Evolutionary conservation across 768 basidiomycete genomes (phyloP), one percentile per base, ranked within the genome.

Genomic region (Boletus rex-veris): DNA sequence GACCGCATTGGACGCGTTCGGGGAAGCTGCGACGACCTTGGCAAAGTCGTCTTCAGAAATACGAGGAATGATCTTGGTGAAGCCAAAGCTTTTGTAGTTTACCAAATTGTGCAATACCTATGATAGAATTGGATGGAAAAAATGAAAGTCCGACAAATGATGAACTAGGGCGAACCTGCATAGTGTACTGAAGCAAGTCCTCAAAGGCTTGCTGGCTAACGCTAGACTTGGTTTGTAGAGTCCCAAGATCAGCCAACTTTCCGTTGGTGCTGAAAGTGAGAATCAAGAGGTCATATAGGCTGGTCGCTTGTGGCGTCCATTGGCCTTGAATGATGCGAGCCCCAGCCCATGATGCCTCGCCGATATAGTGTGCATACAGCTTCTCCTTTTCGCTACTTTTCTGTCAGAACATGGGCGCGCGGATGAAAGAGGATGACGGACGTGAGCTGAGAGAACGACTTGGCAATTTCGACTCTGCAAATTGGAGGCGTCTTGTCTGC

Each of bases 21-120:
- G 72, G n/a, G 88, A 90, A 7, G 76, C 74, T 18, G 74, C 69
- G 16, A 92, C 75, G 33, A 88, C 81, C 7, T 74, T 75, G 38
- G 77, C 80, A 63, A 95, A 92, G 60, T 81, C 83, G 15, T 74
- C 77, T 21, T 76, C 62, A 3, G 81, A 62, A 43, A 89, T 62
- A 19, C 92, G 85, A 19, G 92, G 91, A 45, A 92, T 65, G 59
- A 95, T 87, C 73, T 95, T 94, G 40, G 88, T 89, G 64, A 87
- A 88, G 2, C 92, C 92, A 57, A 94, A 94, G 3, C 77, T 80
- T 66, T 82, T 89, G 72, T 84, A 92, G 71, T 92, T 92, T 21
- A 61, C 78, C 33, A 79, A 55, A 52, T 77, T 77, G 57, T 74
- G 74, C 54, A 80, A 53, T 26, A 72, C 71, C 76, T 74, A 31